These are phyloP conservation scores for Blastomyces percursus DNA, from an alignment of 2,329 filamentous ascomycete genomes.

Conservation along the genomic window DNA sequence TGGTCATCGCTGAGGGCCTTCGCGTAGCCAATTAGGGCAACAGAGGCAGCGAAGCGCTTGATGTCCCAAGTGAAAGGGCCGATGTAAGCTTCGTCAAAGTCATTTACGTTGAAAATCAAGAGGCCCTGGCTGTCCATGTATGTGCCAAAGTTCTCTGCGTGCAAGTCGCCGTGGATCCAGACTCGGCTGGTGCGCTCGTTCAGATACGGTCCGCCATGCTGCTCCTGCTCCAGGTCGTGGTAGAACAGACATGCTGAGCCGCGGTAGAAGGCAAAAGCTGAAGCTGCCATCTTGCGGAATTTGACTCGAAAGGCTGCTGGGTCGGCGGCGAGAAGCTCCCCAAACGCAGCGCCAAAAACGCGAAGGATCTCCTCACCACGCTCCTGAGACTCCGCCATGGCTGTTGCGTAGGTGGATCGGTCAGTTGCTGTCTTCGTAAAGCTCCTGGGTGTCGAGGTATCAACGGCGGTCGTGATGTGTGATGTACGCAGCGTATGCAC, in stretches of 20 bases:
- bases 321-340: conserved; percentile 25
- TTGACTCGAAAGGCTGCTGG: conserved; percentile 28
- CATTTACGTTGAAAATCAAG: conserved; percentile 17
- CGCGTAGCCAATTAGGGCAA: conserved; percentile 15
- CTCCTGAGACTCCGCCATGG: conserved; percentile 4
- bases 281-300: conserved; percentile 20
- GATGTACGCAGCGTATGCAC: too few relatives aligned
- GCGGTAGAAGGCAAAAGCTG: conserved; percentile 17
- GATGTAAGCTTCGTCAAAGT: conserved; percentile 17
- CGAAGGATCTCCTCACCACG: conserved; percentile 14
- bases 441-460: neutral
- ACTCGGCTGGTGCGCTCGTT: conserved; percentile 12
- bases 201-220: conserved; percentile 8
- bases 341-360: conserved; percentile 15
- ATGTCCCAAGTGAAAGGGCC: conserved; percentile 17
- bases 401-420: neutral
- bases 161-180: conserved; percentile 17
- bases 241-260: conserved; percentile 15
- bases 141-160: conserved; percentile 17
- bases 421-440: neutral
- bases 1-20: conserved; percentile 16
- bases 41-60: conserved; percentile 15
- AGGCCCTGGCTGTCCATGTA: conserved; percentile 17
- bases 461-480: too few relatives aligned
- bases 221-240: conserved; percentile 12